Percentiles rank a stretch among this genome's conserved stretches.
Conservation (phyloP, 2,329 filamentous ascomycete species). For the Aspergillus transmontanensis region DNA sequence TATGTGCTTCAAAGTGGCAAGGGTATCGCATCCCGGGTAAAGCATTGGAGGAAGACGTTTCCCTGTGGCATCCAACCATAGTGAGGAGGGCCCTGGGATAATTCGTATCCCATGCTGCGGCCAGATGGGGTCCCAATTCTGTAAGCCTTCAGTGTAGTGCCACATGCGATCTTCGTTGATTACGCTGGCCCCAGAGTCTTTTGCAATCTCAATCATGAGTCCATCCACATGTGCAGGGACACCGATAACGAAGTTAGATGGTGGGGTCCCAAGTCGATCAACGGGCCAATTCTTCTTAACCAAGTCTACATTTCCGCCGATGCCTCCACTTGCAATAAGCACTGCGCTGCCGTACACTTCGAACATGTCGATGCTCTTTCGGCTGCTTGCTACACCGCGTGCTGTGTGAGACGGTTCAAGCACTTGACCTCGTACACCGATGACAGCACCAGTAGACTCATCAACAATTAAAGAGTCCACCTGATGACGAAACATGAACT, state of each 20-base stretch:
- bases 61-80: background rate
- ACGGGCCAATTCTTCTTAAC: background rate
- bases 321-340: background rate
- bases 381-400: background rate
- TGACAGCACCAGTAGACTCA: background rate
- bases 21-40: background rate
- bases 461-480: background rate
- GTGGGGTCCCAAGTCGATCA: background rate
- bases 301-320: background rate
- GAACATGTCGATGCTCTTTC: background rate
- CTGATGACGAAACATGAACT: background rate
- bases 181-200: background rate
- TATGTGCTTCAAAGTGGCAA: background rate
- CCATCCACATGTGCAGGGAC: background rate
- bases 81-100: background rate
- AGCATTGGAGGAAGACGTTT: background rate
- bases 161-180: background rate
- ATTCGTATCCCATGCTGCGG: background rate
- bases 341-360: background rate
- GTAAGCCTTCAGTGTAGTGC: background rate
- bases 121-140: background rate
- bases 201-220: background rate
- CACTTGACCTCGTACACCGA: background rate
- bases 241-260: background rate
- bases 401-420: background rate